Conservation (phyloP, 176 grass and related monocot species). For the Stipa capillata region DNA sequence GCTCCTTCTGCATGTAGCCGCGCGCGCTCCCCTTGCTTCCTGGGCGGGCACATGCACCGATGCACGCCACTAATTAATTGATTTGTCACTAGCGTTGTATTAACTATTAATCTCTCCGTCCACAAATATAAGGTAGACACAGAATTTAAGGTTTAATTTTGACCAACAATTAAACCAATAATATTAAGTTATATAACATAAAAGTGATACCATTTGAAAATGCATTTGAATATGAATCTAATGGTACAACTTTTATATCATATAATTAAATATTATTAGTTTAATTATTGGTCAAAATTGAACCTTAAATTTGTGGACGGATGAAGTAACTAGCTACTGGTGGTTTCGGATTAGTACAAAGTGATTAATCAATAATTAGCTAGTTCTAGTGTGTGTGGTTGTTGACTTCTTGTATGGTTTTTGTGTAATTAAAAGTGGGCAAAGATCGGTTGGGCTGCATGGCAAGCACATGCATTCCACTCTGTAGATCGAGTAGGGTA, state of each 20-base stretch:
- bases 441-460: neutral
- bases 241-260: too few relatives aligned
- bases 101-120: neutral
- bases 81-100: neutral
- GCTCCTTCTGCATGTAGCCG: constrained; percentile 42
- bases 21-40: neutral
- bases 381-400: neutral
- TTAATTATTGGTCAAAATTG: too few relatives aligned
- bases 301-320: too few relatives aligned
- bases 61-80: neutral
- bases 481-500: neutral
- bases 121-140: too few relatives aligned
- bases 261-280: too few relatives aligned
- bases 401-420: neutral
- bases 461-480: neutral
- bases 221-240: too few relatives aligned
- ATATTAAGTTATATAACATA: too few relatives aligned
- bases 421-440: neutral
- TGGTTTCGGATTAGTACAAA: neutral
- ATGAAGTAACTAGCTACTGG: neutral
- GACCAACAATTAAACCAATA: too few relatives aligned
- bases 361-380: neutral
- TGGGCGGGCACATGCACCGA: neutral
- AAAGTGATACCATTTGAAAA: too few relatives aligned
- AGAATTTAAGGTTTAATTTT: too few relatives aligned